Evolutionary conservation across 2,329 filamentous ascomycete genomes (phyloP).

Genomic region (Hansfordia pulvinata): DNA sequence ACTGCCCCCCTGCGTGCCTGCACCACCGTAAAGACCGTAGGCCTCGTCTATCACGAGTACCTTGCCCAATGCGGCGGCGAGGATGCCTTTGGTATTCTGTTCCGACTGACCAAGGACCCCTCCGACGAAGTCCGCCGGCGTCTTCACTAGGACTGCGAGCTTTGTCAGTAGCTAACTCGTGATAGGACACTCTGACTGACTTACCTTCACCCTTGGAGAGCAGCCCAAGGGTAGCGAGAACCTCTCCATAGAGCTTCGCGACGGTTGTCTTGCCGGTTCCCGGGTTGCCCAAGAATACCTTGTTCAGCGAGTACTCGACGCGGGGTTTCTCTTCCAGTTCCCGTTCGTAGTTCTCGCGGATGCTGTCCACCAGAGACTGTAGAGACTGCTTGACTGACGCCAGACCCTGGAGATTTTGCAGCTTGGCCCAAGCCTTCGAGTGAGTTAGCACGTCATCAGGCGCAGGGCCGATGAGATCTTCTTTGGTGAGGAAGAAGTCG

Average conservation of each 20-base stretch:
- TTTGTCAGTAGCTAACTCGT: not conserved
- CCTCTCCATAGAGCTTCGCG: conserved; percentile 56
- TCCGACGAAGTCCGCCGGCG: conserved; percentile 46
- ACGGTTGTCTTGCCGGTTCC: conserved; percentile 70
- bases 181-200: conserved; percentile 4
- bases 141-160: conserved; percentile 36
- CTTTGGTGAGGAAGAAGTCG: conserved; percentile 45
- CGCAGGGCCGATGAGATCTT: conserved; percentile 61
- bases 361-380: conserved; percentile 40
- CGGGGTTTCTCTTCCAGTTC: conserved; percentile 48
- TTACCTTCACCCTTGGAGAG: conserved; percentile 54
- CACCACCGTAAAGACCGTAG: conserved; percentile 31
- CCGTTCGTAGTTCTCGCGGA: conserved; percentile 50
- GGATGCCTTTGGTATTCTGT: conserved; percentile 41
- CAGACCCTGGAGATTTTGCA: conserved; percentile 47
- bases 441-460: conserved; percentile 36
- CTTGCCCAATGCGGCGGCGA: conserved; percentile 39
- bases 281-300: conserved; percentile 56
- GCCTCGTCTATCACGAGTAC: conserved; percentile 52
- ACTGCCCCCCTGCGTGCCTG: conserved; percentile 5
- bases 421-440: conserved; percentile 40
- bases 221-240: conserved; percentile 54
- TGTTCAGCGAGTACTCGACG: conserved; percentile 50
- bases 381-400: conserved; percentile 48
- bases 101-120: conserved; percentile 39